These are phyloP conservation scores for Fusarium solani-melongenae DNA, from an alignment of 2,329 filamentous ascomycete genomes.

Conservation along the genomic window DNA sequence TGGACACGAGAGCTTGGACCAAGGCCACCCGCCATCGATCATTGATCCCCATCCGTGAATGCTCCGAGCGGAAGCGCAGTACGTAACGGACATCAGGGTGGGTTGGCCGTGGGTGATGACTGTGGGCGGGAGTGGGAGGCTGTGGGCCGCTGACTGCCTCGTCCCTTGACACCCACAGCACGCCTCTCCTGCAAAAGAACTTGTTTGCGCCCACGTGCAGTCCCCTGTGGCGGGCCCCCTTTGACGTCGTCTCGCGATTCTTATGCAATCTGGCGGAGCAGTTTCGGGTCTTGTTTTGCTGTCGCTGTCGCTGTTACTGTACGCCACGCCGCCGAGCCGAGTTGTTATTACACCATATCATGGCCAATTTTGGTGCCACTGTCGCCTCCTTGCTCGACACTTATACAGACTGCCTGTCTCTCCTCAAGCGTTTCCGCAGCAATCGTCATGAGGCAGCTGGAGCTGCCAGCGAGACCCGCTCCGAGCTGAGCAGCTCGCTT, in stretches of 20 bases:
- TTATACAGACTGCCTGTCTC: conserved; percentile 58
- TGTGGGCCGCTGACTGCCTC: conserved; percentile 2
- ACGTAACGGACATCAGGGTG: conserved; percentile 23
- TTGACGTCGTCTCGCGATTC: conserved; percentile 26
- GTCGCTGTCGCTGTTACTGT: conserved; percentile 12
- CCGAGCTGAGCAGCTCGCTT: conserved; percentile 49
- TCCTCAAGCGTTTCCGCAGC: conserved; percentile 52
- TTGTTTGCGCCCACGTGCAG: conserved; percentile 36
- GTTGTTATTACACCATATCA: conserved; percentile 11
- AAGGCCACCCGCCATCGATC: conserved; percentile 5
- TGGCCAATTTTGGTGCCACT: conserved; percentile 56
- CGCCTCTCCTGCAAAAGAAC: conserved; percentile 6
- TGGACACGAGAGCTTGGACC: conserved; percentile 7
- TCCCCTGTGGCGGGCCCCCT: conserved; percentile 12
- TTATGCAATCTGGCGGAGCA: conserved; percentile 31
- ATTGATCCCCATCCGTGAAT: not conserved
- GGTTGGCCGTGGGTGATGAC: conserved; percentile 3
- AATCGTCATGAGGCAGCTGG: conserved; percentile 35
- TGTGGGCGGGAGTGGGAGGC: conserved; percentile 1
- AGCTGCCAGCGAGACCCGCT: conserved; percentile 35
- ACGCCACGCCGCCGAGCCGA: conserved; percentile 5
- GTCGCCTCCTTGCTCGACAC: conserved; percentile 59
- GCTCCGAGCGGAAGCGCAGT: conserved; percentile 7
- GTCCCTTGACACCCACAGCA: not conserved
- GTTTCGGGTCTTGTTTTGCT: conserved; percentile 7